These are phyloP conservation scores for Teunomyces tritomae DNA, from an alignment of 805 yeast species.

Conservation along the genomic window DNA sequence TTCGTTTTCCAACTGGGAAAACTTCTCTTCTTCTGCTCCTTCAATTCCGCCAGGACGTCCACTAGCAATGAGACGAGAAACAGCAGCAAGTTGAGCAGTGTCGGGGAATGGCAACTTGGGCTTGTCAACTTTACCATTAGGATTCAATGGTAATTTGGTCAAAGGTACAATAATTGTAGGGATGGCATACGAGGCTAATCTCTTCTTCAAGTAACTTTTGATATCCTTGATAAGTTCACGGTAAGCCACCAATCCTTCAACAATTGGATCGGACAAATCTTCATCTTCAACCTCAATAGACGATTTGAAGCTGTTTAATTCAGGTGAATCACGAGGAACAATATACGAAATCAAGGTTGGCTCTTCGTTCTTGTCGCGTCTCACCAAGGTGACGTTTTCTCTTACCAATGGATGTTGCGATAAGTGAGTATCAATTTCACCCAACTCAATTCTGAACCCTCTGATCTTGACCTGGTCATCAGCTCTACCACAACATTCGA, in stretches of 20 bases:
- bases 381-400: constrained; percentile 88
- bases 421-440: constrained; percentile 96
- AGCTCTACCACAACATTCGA: constrained; percentile 98
- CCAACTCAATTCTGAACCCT: constrained; percentile 97
- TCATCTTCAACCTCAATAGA: constrained; percentile 45
- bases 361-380: constrained; percentile 90
- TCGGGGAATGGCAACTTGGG: constrained; percentile 96
- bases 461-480: constrained; percentile 98
- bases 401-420: constrained; percentile 91
- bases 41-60: constrained; percentile 37
- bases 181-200: constrained; percentile 89
- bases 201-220: constrained; percentile 71
- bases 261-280: constrained; percentile 58
- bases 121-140: constrained; percentile 97
- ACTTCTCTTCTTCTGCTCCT: constrained; percentile 36
- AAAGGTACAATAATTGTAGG: constrained; percentile 91
- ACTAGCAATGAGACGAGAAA: constrained; percentile 50
- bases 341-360: constrained; percentile 87
- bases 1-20: constrained; percentile 62
- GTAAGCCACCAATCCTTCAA: constrained; percentile 74
- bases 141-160: constrained; percentile 84
- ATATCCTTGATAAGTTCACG: constrained; percentile 76
- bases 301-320: constrained; percentile 48
- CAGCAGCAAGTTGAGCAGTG: constrained; percentile 76
- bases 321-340: constrained; percentile 65